Evolutionary conservation across 257 asterid genomes (phyloP), one percentile per base, ranked within the genome.

Genomic region (Craterostigma plantagineum): DNA sequence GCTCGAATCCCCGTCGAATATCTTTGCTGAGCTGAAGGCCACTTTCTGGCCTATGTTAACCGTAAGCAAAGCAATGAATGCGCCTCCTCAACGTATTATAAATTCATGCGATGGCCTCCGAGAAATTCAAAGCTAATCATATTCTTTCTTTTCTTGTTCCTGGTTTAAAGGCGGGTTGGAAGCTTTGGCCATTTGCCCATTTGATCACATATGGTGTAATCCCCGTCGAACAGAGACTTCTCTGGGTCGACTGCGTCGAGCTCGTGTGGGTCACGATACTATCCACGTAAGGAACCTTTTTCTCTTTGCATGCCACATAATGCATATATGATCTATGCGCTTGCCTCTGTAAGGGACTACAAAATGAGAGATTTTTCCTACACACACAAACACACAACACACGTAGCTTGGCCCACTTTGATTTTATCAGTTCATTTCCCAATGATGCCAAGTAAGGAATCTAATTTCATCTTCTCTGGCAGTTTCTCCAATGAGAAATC

Each of bases 111-210:
- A n/a, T n/a, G n/a, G n/a, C n/a, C n/a, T n/a, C n/a, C n/a, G n/a
- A n/a, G n/a, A n/a, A n/a, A n/a, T n/a, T n/a, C n/a, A n/a, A n/a
- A n/a, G n/a, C n/a, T n/a, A n/a, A n/a, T n/a, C n/a, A n/a, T n/a
- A n/a, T n/a, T n/a, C n/a, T n/a, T n/a, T 52, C 35, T 46, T 10
- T 34, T 37, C 40, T 50, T 8, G 5, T 16, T 7, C 12, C 15
- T 14, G 9, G 18, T 34, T 43, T 46, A 27, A 77, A 82, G 95
- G 95, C 95, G 33, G 92, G 92, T 7, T 82, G 95, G 95, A 82
- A 79, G 64, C 95, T 82, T 54, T 82, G 95, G 95, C 93, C 95
- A 10, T 84, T 84, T 56, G 93, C 95, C 41, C 95, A 84, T 60
- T 46, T 84, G 35, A 65, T 83, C 42, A 83, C 95, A 16, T 79